A percentile compares a stretch with the other conserved stretches of the same genome.
These are phyloP conservation scores for Heliocybe sulcata DNA, from an alignment of 1,284 basidiomycete genomes.

Conservation along the genomic window DNA sequence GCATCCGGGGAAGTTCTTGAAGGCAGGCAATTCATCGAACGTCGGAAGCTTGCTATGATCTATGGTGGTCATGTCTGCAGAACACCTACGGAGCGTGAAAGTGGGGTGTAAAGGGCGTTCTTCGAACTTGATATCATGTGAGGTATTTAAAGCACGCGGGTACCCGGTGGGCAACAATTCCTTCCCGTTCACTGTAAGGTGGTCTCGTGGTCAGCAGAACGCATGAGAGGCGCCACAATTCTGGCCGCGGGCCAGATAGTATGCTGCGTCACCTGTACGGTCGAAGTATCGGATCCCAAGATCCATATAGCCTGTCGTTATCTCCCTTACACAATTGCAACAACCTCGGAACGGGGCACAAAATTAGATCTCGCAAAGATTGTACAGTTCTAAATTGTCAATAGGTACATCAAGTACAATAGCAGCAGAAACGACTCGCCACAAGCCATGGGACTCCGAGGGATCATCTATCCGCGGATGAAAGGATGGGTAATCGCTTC, in stretches of 20 bases:
- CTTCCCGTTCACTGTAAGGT: neutral
- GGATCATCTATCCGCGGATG: conserved; percentile 48
- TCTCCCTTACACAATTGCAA: neutral
- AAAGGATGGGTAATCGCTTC: conserved; percentile 89
- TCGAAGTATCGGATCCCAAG: neutral
- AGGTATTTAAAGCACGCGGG: neutral
- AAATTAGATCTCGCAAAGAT: neutral
- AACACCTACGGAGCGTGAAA: neutral
- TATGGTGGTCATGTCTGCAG: neutral
- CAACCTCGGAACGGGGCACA: neutral
- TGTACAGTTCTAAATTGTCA: neutral
- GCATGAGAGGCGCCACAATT: neutral
- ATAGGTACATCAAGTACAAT: neutral
- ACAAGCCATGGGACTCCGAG: neutral
- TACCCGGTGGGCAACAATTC: neutral
- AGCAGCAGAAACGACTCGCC: neutral
- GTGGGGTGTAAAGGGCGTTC: neutral
- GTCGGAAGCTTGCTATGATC: conserved; percentile 31
- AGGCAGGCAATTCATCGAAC: conserved; percentile 56
- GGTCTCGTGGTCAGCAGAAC: neutral
- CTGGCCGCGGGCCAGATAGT: neutral
- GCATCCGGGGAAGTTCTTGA: conserved; percentile 51
- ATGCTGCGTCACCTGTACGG: neutral
- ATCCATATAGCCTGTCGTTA: neutral
- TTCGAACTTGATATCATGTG: neutral